Conservation (phyloP, 164 flowering plant genomes). For the Stephania yunnanensis region DNA sequence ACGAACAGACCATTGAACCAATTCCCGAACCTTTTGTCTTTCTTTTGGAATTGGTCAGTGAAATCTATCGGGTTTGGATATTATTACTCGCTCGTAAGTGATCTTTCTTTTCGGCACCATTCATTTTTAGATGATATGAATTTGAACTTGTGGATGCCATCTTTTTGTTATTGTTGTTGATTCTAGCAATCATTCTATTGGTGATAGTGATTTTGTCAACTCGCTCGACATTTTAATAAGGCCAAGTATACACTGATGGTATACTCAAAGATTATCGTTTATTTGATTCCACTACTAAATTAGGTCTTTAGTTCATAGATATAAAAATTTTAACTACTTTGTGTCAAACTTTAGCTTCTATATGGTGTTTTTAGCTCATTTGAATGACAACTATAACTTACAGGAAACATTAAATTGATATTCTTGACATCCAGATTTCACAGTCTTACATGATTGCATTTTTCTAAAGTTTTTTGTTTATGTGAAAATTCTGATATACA, state of each 20-base stretch:
- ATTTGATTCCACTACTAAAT: not conserved
- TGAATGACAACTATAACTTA: too few relatives aligned
- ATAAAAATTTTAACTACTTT: too few relatives aligned
- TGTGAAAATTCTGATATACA: too few relatives aligned
- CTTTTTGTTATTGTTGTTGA: not conserved
- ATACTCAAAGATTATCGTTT: not conserved
- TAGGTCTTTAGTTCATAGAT: too few relatives aligned
- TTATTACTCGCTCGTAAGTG: not conserved
- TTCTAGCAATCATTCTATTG: not conserved
- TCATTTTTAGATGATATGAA: not conserved
- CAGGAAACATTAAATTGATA: too few relatives aligned
- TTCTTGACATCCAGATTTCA: too few relatives aligned
- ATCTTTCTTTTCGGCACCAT: not conserved
- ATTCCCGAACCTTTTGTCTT: constrained; percentile 69
- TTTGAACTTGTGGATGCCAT: not conserved
- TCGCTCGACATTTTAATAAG: too few relatives aligned
- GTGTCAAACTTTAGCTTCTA: too few relatives aligned
- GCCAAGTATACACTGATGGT: too few relatives aligned
- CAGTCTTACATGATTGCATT: too few relatives aligned
- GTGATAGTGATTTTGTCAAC: not conserved
- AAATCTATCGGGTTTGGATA: constrained; percentile 72
- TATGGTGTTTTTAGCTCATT: too few relatives aligned
- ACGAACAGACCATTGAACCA: constrained; percentile 33
- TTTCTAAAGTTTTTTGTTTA: too few relatives aligned
- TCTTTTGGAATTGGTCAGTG: constrained; percentile 89